Base-by-base conservation (phyloP, 768 basidiomycete genomes). In the Serendipita sp. region DNA sequence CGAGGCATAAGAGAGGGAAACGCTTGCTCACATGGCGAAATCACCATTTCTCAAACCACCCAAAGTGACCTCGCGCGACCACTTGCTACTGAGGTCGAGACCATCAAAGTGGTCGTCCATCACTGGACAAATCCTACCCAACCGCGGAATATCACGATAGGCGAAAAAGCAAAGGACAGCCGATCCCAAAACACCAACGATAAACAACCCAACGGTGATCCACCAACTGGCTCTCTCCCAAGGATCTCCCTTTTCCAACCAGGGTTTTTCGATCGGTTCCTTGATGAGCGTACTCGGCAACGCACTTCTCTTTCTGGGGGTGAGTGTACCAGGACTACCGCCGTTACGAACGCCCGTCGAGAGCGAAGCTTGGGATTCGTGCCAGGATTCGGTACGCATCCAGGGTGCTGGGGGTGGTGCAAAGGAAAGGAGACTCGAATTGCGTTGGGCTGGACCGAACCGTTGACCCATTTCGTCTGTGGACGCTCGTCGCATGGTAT, bases 41-140 rank as follows among this genome's bases (percentile, higher is more conserved):
- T 60, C 56, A 35, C 56, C 56, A 32, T 30, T 60, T 30, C 56
- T 24, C 24, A 60, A 83, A 0, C 84, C 84, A 53, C 80, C 78
- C 48, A 84, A 71, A 68, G 79, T 77, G 63, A 83, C 76, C 45
- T 84, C 81, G 3, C 73, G 72, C 13, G 74, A 71, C 80, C 83
- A 83, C 41, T 68, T 74, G 45, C 68, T 72, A 60, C 67, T 58
- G 1, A 76, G 70, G 70, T 83, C 76, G 67, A 83, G 72, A n/a
- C 70, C 73, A 44, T 68, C 71, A 65, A 84, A 85, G 58, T 80
- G 72, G 34, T 85, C 83, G 13, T 77, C 72, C 64, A 84, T 69
- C 2, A 83, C 78, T 13, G 75, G 64, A 68, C 80, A 80, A 7
- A 46, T 47, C 63, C 75, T 73, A 24, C 74, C 74, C 2, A 81